Percentiles rank a stretch among this genome's conserved stretches.
These are phyloP conservation scores for Heliosperma pusillum DNA, from an alignment of 148 eudicot species.

Conservation along the genomic window DNA sequence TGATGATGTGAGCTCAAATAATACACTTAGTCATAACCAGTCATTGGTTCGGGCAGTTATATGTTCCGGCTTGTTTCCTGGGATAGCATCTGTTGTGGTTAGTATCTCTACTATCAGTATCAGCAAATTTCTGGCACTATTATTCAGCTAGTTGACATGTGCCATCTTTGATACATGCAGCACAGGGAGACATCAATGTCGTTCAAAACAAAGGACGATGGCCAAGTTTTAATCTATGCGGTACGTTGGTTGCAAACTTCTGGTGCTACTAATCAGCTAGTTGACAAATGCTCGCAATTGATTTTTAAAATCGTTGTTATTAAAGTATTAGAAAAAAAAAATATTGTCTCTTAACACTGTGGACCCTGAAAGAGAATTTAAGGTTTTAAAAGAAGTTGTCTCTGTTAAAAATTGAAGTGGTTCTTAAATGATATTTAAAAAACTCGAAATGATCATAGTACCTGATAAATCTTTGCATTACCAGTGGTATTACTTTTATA, in stretches of 20 bases:
- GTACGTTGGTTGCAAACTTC: conserved; percentile 37
- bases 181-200: conserved; percentile 99
- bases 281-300: not conserved
- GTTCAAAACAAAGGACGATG: conserved; percentile 99
- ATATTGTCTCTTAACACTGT: not conserved
- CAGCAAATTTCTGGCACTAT: not conserved
- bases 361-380: not conserved
- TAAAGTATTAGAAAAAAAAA: not conserved
- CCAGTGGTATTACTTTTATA: not conserved
- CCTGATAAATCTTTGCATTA: not conserved
- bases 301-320: not conserved
- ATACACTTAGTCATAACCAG: conserved; percentile 86
- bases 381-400: not conserved
- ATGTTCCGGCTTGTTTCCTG: conserved; percentile 97
- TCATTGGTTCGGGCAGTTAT: conserved; percentile 94
- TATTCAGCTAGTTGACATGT: conserved; percentile 16
- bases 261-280: not conserved
- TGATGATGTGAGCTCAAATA: conserved; percentile 57
- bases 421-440: not conserved
- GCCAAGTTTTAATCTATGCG: conserved; percentile 88
- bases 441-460: not conserved
- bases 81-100: conserved; percentile 97
- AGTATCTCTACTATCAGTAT: conserved; percentile 27
- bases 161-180: conserved; percentile 42
- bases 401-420: not conserved